These are phyloP conservation scores for Leccinum barrowsii DNA, from an alignment of 768 basidiomycete genomes.

Conservation along the genomic window DNA sequence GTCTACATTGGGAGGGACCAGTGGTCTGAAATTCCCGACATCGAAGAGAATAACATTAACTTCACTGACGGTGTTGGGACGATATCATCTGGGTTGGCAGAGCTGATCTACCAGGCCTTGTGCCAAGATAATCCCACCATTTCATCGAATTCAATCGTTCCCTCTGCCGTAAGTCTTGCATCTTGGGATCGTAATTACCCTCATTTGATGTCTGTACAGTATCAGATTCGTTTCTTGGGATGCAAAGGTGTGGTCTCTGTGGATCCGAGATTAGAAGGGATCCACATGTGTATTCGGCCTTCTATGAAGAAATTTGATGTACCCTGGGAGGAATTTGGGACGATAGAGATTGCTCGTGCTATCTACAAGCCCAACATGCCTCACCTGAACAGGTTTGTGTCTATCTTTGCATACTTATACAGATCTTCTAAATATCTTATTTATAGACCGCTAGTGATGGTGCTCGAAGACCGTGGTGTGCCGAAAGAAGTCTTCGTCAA, in stretches of 20 bases:
- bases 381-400: slow-evolving; percentile 73
- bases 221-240: slow-evolving; percentile 80
- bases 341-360: slow-evolving; percentile 70
- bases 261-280: slow-evolving; percentile 50
- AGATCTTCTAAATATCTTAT: background rate
- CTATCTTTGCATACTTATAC: background rate
- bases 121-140: slow-evolving; percentile 41
- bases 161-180: slow-evolving; percentile 55
- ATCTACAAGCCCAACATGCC: slow-evolving; percentile 57
- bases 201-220: slow-evolving; percentile 35
- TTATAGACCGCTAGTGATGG: slow-evolving; percentile 66
- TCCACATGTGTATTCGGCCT: slow-evolving; percentile 63
- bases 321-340: slow-evolving; percentile 43
- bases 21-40: slow-evolving; percentile 63
- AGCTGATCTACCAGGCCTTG: slow-evolving; percentile 56
- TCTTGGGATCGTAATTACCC: background rate
- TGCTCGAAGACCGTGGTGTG: slow-evolving; percentile 75
- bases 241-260: slow-evolving; percentile 80
- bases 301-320: slow-evolving; percentile 78
- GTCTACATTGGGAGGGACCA: slow-evolving; percentile 51
- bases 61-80: slow-evolving; percentile 84
- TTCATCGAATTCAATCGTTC: slow-evolving; percentile 37
- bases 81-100: slow-evolving; percentile 56
- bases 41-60: slow-evolving; percentile 40
- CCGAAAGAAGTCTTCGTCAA: slow-evolving; percentile 51